Base-by-base conservation (phyloP, 495 filamentous ascomycete species). In the Neurospora tetraspora region DNA sequence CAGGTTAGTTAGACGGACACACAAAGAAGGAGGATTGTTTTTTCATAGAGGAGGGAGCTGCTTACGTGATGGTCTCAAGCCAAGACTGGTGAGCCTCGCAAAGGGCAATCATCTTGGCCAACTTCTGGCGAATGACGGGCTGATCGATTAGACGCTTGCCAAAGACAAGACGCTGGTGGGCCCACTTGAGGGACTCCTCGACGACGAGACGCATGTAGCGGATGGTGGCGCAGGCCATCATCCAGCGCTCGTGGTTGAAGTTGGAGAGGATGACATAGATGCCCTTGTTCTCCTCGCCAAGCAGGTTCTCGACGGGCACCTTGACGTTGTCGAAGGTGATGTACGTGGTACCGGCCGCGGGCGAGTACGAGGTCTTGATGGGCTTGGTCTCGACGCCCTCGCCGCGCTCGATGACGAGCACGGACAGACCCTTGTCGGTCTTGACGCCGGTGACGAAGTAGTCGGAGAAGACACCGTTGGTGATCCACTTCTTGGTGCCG, bases 401-500 rank as follows among this genome's bases (percentile, higher is more conserved):
- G 68, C 86, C 86, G 71, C 92, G 87, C 72, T 89, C 87, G 73
- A 97, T 91, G 70, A 97, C 82, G 2, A 97, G 81, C 9, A 97
- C 93, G 4, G 88, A 89, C 73, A 94, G 89, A 27, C 92, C 93
- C 83, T 95, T 95, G 68, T 89, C 90, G 4, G 93, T 97, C 76
- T 88, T 89, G 78, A 93, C 94, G 40, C 90, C 93, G 20, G 88
- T 89, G 69, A 95, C 91, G 78, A 96, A 96, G 83, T 94, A 95
- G 80, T 95, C 92, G 75, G 84, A 85, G 80, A 89, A 95, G 82
- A 90, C 89, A 73, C 93, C 93, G 85, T 97, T 97, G 45, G 93
- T 97, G 82, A 95, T 95, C 93, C 93, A 96, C 83, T 95, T 95
- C 86, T 95, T 96, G 76, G 92, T 95, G 73, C 93, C 93, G 80